Conservation (phyloP, 345 rosid genomes). For the Aurinia saxatilis region DNA sequence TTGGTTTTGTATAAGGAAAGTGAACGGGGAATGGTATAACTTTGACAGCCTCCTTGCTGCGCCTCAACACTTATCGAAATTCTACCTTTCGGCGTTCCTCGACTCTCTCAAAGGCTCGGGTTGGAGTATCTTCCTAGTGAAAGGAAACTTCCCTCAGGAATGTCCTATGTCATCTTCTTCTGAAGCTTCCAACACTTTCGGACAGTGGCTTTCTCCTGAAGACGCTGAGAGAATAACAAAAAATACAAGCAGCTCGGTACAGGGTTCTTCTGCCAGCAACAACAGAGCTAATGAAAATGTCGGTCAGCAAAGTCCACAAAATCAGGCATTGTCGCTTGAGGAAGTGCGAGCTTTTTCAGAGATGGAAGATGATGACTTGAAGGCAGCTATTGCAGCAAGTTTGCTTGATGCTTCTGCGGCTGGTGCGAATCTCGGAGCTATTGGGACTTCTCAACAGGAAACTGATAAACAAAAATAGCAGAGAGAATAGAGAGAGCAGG, state of each 20-base stretch:
- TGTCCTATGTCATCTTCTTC: conserved; percentile 57
- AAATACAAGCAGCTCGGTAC: conserved; percentile 38
- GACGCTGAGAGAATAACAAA: conserved; percentile 81
- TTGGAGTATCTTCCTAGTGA: conserved; percentile 88
- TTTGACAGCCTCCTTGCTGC: conserved; percentile 92
- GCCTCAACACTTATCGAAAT: conserved; percentile 80
- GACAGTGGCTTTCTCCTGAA: conserved; percentile 86
- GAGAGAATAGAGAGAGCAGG: conserved; percentile 17
- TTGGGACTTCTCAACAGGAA: conserved; percentile 27
- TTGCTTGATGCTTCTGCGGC: conserved; percentile 59
- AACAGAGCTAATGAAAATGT: conserved; percentile 22
- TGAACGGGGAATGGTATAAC: conserved; percentile 87
- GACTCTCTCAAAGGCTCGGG: conserved; percentile 83
- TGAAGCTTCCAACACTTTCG: conserved; percentile 70
- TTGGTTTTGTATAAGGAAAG: conserved; percentile 92
- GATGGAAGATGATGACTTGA: conserved; percentile 74
- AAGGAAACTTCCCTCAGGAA: conserved; percentile 86
- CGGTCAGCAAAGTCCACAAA: conserved; percentile 26
- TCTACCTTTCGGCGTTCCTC: conserved; percentile 77
- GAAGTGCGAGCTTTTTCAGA: conserved; percentile 42
- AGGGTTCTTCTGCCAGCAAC: conserved; percentile 27
- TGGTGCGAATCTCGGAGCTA: conserved; percentile 26
- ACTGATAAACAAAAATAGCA: conserved; percentile 19
- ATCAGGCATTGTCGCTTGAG: conserved; percentile 26
- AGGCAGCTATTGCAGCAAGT: conserved; percentile 90